Conservation (phyloP, 129 eudicot genomes). For the Centrapalus pauciflorus region DNA sequence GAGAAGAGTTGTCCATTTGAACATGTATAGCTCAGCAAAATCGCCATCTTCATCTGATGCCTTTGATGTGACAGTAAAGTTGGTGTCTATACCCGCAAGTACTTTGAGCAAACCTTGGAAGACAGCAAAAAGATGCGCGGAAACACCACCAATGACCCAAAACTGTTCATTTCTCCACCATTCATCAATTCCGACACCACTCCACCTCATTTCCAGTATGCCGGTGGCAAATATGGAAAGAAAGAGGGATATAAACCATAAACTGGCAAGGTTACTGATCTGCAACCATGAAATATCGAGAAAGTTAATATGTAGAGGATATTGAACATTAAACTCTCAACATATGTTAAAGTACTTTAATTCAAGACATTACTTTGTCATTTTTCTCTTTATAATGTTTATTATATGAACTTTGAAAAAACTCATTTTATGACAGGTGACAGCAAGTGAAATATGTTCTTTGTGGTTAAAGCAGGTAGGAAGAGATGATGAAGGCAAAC, state of each 20-base stretch:
- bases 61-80: conserved; percentile 88
- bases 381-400: background rate
- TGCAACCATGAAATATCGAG: conserved; percentile 27
- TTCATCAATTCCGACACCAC: conserved; percentile 88
- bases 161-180: conserved; percentile 98
- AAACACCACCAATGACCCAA: conserved; percentile 94
- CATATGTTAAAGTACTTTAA: background rate
- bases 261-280: conserved; percentile 86
- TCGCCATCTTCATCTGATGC: conserved; percentile 91
- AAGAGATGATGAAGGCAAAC: conserved; percentile 20
- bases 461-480: background rate
- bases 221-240: conserved; percentile 90
- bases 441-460: background rate
- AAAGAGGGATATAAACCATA: conserved; percentile 87
- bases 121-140: conserved; percentile 81
- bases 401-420: too few species aligned
- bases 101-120: conserved; percentile 87
- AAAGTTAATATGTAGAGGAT: background rate
- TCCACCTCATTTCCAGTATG: conserved; percentile 92
- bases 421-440: background rate
- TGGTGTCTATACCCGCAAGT: conserved; percentile 87
- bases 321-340: too few species aligned
- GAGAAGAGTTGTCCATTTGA: conserved; percentile 88
- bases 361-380: background rate
- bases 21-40: conserved; percentile 71